These are phyloP conservation scores for Quercus lobata DNA, from an alignment of 331 rosid species.

Conservation along the genomic window DNA sequence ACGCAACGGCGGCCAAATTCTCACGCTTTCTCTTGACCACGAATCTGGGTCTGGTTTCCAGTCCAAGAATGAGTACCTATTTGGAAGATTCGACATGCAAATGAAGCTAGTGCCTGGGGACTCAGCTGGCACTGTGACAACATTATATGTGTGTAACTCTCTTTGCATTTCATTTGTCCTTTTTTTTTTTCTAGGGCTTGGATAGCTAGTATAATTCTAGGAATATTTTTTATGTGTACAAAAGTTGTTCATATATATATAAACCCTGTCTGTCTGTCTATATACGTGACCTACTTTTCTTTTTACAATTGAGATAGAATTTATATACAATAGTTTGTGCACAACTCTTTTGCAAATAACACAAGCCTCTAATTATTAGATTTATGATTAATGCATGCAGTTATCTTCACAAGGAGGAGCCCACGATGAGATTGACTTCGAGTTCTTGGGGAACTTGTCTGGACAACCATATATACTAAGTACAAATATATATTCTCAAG, in stretches of 20 bases:
- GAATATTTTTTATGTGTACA: not conserved
- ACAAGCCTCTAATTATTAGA: not conserved
- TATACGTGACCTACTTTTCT: too few relatives aligned
- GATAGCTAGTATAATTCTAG: not conserved
- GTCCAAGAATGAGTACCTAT: conserved; percentile 41
- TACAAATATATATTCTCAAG: conserved; percentile 52
- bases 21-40: conserved; percentile 45
- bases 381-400: conserved; percentile 28
- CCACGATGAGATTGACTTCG: conserved; percentile 65
- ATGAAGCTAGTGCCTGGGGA: conserved; percentile 51
- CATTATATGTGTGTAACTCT: conserved; percentile 41
- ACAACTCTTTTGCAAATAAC: not conserved
- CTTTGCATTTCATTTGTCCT: not conserved
- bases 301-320: not conserved
- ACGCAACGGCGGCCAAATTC: conserved; percentile 29
- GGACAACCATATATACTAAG: conserved; percentile 56
- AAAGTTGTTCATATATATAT: not conserved
- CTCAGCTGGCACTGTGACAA: conserved; percentile 64
- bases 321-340: not conserved
- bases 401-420: conserved; percentile 41
- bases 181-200: not conserved
- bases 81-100: conserved; percentile 55
- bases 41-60: conserved; percentile 52
- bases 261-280: too few relatives aligned
- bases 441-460: conserved; percentile 53